Conservation (phyloP, 352 stramenopile genomes). For the Aphanomyces cochlioides region DNA sequence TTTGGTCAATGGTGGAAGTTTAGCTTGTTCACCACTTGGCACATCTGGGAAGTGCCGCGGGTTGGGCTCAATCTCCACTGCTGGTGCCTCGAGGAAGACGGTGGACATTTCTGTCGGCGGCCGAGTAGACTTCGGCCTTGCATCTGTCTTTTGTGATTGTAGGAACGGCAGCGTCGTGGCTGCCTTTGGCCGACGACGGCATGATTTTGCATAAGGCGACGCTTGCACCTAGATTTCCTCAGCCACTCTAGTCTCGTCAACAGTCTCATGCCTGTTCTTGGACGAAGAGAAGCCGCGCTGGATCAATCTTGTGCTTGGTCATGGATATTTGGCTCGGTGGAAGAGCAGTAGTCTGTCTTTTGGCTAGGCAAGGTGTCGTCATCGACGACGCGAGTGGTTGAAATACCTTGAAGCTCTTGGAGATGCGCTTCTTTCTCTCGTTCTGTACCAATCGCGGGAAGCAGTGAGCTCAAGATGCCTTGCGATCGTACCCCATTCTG, state of each 20-base stretch:
- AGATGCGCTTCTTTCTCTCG: conserved; percentile 42
- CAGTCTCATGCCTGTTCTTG: conserved; percentile 5
- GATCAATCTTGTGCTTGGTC: conserved; percentile 5
- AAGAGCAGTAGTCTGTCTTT: neutral
- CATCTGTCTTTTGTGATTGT: neutral
- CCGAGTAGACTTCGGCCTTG: neutral
- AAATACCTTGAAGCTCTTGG: conserved; percentile 53
- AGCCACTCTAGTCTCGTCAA: neutral
- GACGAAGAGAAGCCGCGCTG: neutral
- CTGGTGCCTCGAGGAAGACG: conserved; percentile 7
- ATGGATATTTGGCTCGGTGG: neutral
- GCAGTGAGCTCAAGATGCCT: neutral
- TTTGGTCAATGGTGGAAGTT: neutral
- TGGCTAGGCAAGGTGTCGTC: neutral
- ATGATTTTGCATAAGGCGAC: conserved; percentile 20
- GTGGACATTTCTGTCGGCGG: conserved; percentile 1
- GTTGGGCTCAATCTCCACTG: conserved; percentile 7
- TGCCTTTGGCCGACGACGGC: neutral
- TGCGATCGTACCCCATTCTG: conserved; percentile 19
- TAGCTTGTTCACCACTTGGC: neutral
- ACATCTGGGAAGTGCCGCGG: neutral
- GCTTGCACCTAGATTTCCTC: conserved; percentile 18
- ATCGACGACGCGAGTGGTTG: neutral
- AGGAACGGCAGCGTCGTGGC: neutral
- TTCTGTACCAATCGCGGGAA: conserved; percentile 38